Evolutionary conservation across 352 stramenopile species (phyloP).

Genomic region (Pythium oligandrum): DNA sequence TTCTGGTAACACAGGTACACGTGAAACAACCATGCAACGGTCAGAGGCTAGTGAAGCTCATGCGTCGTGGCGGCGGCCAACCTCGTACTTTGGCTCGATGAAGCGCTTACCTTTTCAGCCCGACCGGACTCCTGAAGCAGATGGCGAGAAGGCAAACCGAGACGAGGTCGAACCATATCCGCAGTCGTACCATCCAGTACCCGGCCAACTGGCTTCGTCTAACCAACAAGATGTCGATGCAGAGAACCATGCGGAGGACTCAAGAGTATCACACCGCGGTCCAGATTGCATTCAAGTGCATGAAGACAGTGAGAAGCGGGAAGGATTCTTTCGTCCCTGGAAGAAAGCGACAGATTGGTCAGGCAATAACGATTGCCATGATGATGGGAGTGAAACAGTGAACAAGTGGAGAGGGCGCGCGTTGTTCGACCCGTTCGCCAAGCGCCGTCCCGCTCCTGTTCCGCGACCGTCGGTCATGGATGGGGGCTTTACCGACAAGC

Average conservation of each 20-base stretch:
- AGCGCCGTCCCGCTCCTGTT: slow-evolving; percentile 19
- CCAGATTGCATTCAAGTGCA: neutral
- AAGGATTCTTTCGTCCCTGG: slow-evolving; percentile 46
- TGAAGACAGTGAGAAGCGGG: neutral
- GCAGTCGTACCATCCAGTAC: neutral
- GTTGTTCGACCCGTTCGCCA: slow-evolving; percentile 66
- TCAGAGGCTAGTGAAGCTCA: slow-evolving; percentile 1
- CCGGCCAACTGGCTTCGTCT: too few species aligned
- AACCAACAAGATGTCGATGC: neutral
- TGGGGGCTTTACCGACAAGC: too few species aligned
- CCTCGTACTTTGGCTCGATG: slow-evolving; percentile 48
- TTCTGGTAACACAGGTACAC: neutral
- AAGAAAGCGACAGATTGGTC: slow-evolving; percentile 25
- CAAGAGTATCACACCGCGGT: neutral
- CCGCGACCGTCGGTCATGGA: neutral
- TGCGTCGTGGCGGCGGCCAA: slow-evolving; percentile 33
- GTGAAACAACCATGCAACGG: slow-evolving; percentile 1
- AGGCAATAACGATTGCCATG: neutral
- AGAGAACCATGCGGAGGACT: slow-evolving; percentile 6
- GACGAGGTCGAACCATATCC: slow-evolving; percentile 11
- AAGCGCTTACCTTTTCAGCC: slow-evolving; percentile 22
- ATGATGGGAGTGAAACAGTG: slow-evolving; percentile 7
- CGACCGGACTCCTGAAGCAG: too few species aligned
- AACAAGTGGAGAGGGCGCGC: slow-evolving; percentile 79
- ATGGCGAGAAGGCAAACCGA: neutral